phyloP scores from a whole-genome alignment of 306 rosid species.

The Vigna angularis region DNA sequence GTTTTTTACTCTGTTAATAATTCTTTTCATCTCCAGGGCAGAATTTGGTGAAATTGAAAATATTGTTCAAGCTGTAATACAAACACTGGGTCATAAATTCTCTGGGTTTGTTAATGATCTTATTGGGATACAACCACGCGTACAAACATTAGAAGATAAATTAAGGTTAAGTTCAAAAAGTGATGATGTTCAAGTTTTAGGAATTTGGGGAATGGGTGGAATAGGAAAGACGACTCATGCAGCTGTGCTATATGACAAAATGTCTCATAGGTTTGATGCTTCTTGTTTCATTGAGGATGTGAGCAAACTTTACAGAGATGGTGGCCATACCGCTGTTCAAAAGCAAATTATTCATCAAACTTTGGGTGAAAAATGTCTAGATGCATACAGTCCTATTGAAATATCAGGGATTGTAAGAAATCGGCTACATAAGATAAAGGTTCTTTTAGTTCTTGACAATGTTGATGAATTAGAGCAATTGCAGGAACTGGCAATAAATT shows the following conservation, averaged over 20 bases:
- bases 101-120: slow-evolving; percentile 14
- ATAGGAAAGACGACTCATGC: slow-evolving; percentile 45
- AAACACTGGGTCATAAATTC: slow-evolving; percentile 25
- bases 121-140: slow-evolving; percentile 39
- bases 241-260: slow-evolving; percentile 14
- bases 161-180: neutral
- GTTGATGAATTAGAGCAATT: slow-evolving; percentile 24
- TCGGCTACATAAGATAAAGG: slow-evolving; percentile 6
- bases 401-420: slow-evolving; percentile 10
- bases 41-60: slow-evolving; percentile 8
- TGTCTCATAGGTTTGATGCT: slow-evolving; percentile 37
- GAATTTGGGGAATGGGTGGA: slow-evolving; percentile 46
- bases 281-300: slow-evolving; percentile 24
- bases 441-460: slow-evolving; percentile 40
- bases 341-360: neutral
- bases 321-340: neutral
- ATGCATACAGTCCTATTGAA: neutral
- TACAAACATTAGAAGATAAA: slow-evolving; percentile 16
- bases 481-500: slow-evolving; percentile 15
- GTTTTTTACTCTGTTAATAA: too few relatives aligned
- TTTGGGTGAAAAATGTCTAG: neutral
- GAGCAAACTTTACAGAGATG: slow-evolving; percentile 17
- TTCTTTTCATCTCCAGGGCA: slow-evolving; percentile 12
- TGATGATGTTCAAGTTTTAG: slow-evolving; percentile 6
- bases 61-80: slow-evolving; percentile 24